Evolutionary conservation across 1,284 basidiomycete species (phyloP).

Genomic region (Austroboletus niveus): DNA sequence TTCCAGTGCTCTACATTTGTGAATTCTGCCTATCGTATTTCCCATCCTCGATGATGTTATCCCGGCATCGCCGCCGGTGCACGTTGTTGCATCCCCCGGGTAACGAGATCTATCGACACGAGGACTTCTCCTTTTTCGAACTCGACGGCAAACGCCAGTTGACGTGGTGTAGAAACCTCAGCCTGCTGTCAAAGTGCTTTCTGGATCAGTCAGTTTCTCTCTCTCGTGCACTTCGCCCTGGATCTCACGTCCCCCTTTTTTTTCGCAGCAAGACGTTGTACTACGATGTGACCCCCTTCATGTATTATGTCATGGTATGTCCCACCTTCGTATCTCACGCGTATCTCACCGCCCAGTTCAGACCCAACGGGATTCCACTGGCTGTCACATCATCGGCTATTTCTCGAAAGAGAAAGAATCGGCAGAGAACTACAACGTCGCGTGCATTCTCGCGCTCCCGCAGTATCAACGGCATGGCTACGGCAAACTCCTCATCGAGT

Average conservation of each 20-base stretch:
- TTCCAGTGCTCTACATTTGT: constrained; percentile 95
- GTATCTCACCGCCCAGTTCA: constrained; percentile 28
- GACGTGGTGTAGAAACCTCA: constrained; percentile 97
- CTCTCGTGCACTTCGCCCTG: constrained; percentile 10
- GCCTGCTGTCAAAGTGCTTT: constrained; percentile 96
- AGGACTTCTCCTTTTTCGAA: constrained; percentile 97
- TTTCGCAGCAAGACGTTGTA: constrained; percentile 88
- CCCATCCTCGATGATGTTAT: constrained; percentile 84
- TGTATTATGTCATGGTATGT: constrained; percentile 97
- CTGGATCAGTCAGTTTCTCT: constrained; percentile 81
- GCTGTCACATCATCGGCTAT: constrained; percentile 96
- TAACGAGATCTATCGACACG: constrained; percentile 98
- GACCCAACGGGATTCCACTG: constrained; percentile 85
- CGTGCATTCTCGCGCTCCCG: constrained; percentile 96
- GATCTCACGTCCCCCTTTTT: constrained; percentile 20
- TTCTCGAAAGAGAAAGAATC: constrained; percentile 99
- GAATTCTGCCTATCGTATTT: constrained; percentile 96
- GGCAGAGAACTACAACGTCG: constrained; percentile 97
- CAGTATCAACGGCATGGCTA: constrained; percentile 97
- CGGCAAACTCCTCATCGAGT: constrained; percentile 95
- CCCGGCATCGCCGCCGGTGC: constrained; percentile 90
- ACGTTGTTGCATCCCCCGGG: constrained; percentile 94
- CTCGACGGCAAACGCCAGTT: constrained; percentile 96
- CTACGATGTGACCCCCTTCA: constrained; percentile 99
- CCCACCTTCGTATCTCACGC: constrained; percentile 12